Evolutionary conservation across 78 protist genomes (phyloP).

Genomic region (Isochrysis galbana): DNA sequence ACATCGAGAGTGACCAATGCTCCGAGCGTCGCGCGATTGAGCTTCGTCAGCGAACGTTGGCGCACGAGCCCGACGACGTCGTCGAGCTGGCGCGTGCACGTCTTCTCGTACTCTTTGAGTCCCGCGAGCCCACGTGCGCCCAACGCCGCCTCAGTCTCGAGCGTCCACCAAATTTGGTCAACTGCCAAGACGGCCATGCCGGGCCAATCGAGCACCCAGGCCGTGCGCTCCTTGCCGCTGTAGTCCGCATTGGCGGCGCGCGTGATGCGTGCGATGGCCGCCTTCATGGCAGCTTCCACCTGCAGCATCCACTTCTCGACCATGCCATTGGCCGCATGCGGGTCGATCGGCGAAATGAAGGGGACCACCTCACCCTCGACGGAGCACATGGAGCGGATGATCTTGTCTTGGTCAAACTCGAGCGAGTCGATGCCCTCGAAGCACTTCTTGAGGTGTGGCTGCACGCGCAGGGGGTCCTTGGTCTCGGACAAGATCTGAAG

Average conservation of each 20-base stretch:
- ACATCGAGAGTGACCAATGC: constrained; percentile 81
- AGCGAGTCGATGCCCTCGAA: constrained; percentile 70
- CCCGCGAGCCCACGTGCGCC: too few species aligned
- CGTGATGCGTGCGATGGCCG: neutral
- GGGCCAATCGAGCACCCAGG: constrained; percentile 61
- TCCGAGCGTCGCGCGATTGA: constrained; percentile 55
- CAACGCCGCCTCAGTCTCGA: constrained; percentile 68
- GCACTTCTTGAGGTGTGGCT: constrained; percentile 75
- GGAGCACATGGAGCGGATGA: constrained; percentile 56
- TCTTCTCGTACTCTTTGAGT: constrained; percentile 1
- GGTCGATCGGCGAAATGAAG: constrained; percentile 6
- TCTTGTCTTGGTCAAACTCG: constrained; percentile 16
- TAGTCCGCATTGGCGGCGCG: constrained; percentile 12
- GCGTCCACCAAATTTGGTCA: constrained; percentile 67
- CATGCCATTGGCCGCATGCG: constrained; percentile 14
- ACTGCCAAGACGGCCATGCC: constrained; percentile 63
- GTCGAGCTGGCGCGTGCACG: constrained; percentile 34
- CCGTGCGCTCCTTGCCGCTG: constrained; percentile 9
- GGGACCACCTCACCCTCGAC: constrained; percentile 63
- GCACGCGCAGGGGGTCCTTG: constrained; percentile 71
- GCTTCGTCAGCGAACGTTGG: neutral
- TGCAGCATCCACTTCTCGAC: constrained; percentile 83
- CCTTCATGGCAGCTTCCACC: constrained; percentile 40
- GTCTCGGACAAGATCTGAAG: constrained; percentile 81
- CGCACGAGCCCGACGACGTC: constrained; percentile 57